Base-by-base conservation (phyloP, 306 rosid genomes). In the Glycine soja region DNA sequence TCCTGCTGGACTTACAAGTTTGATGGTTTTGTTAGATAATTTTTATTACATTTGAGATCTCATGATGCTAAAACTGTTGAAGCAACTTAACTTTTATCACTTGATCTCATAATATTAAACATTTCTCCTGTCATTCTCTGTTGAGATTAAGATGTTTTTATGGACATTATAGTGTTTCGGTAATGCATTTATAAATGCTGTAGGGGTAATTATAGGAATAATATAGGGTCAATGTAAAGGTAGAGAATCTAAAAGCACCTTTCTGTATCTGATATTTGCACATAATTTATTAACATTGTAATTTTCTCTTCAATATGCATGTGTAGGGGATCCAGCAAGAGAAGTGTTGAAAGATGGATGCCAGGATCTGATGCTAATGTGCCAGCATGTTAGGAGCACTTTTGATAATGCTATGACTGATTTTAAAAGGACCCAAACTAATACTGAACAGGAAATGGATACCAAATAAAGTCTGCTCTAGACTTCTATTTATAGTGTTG, bases 291-390 rank as follows among this genome's bases (percentile, higher is more conserved):
- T 89, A 92, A 78, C 92, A 87, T 84, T 24, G 24, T 61, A 82
- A 24, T 24, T 72, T 64, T 83, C 40, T 70, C 9, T 16, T 83
- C 9, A 64, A 64, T 46, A 56, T 18, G 82, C 70, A 43, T 75
- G 32, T 76, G 71, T 82, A 94, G 98, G 97, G 80, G 94, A 86
- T 87, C 84, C 92, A 18, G 90, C 97, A 2, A 75, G 72, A 6
- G 93, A 91, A 65, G 91, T 79, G 36, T 48, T 94, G 76, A 91
- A 81, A 81, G 94, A 94, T 85, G 87, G 90, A 51, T 90, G 94
- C 56, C 94, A 87, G 74, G 89, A 94, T 81, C 71, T 94, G 80
- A 92, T 91, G 94, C 86, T 75, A 50, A 83, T 90, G 79, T 91
- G 92, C 84, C 93, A 87, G 84, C 90, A 92, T 62, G 92, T 92